Percentiles rank a stretch among this genome's conserved stretches.
These are phyloP conservation scores for Pleurostoma richardsiae DNA, from an alignment of 2,329 filamentous ascomycete genomes.

Conservation along the genomic window DNA sequence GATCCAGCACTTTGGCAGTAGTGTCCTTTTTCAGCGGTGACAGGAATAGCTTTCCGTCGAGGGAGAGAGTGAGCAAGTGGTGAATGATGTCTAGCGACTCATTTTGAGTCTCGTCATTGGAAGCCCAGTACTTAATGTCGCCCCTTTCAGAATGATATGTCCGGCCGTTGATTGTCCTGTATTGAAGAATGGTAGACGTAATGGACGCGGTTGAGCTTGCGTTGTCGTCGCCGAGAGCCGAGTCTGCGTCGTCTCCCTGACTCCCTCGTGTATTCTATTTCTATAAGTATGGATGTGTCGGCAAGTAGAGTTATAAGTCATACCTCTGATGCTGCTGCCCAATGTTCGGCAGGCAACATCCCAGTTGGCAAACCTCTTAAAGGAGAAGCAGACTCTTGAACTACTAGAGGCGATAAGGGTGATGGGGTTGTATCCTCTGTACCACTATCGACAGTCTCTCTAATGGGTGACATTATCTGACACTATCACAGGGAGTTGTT, in stretches of 20 bases:
- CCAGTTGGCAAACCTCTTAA: too few relatives aligned
- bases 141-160: conserved; percentile 22
- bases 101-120: conserved; percentile 24
- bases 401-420: too few relatives aligned
- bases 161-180: conserved; percentile 21
- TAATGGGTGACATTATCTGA: too few relatives aligned
- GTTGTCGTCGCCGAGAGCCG: conserved; percentile 17
- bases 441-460: too few relatives aligned
- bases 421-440: too few relatives aligned
- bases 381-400: too few relatives aligned
- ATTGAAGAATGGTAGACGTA: conserved; percentile 22
- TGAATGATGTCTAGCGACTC: conserved; percentile 25
- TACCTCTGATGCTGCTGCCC: too few relatives aligned
- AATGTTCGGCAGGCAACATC: too few relatives aligned
- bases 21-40: conserved; percentile 13
- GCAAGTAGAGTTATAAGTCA: too few relatives aligned
- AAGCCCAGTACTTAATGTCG: conserved; percentile 20
- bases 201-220: conserved; percentile 23
- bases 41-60: conserved; percentile 16
- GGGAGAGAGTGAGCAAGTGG: conserved; percentile 15
- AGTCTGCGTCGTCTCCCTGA: conserved; percentile 11
- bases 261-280: too few relatives aligned
- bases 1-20: conserved; percentile 33
- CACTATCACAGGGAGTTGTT: too few relatives aligned
- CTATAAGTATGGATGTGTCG: too few relatives aligned